Evolutionary conservation across 1,139 yeast species (phyloP).

Genomic region (Hansenula sp.): DNA sequence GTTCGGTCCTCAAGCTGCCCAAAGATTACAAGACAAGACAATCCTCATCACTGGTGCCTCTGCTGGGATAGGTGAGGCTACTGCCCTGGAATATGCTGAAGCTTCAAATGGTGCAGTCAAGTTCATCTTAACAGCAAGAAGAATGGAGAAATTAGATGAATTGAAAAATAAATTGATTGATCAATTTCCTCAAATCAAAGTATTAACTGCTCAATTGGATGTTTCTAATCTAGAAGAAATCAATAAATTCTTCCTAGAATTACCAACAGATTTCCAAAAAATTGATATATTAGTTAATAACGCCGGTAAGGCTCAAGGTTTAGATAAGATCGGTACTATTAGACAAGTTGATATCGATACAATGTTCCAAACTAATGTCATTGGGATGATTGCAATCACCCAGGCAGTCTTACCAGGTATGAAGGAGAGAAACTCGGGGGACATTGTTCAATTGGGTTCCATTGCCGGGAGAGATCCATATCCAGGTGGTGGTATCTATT

Average conservation of each 20-base stretch:
- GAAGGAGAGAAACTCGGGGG: conserved; percentile 56
- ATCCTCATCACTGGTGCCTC: conserved; percentile 74
- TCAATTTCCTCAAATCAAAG: conserved; percentile 39
- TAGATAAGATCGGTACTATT: conserved; percentile 53
- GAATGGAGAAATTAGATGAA: conserved; percentile 43
- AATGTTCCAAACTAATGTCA: conserved; percentile 64
- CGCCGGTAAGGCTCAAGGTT: conserved; percentile 71
- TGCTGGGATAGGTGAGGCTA: conserved; percentile 68
- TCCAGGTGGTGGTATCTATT: conserved; percentile 75
- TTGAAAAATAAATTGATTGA: conserved; percentile 37
- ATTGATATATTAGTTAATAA: conserved; percentile 63
- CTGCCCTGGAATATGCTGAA: conserved; percentile 59
- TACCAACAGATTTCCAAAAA: conserved; percentile 43
- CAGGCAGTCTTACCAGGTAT: conserved; percentile 54
- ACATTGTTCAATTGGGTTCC: conserved; percentile 70
- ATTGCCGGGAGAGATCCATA: conserved; percentile 80
- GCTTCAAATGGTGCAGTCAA: conserved; percentile 60
- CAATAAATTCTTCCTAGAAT: conserved; percentile 37
- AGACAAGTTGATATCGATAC: conserved; percentile 45
- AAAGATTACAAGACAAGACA: conserved; percentile 42
- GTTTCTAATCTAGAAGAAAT: conserved; percentile 46
- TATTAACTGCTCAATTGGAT: conserved; percentile 42
- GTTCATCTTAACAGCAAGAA: conserved; percentile 59
- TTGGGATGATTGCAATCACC: conserved; percentile 60
- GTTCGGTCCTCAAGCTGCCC: conserved; percentile 53